Evolutionary conservation across 2,329 filamentous ascomycete species (phyloP), one percentile per base, ranked within the genome.

Genomic region (Fusarium austroafricanum): DNA sequence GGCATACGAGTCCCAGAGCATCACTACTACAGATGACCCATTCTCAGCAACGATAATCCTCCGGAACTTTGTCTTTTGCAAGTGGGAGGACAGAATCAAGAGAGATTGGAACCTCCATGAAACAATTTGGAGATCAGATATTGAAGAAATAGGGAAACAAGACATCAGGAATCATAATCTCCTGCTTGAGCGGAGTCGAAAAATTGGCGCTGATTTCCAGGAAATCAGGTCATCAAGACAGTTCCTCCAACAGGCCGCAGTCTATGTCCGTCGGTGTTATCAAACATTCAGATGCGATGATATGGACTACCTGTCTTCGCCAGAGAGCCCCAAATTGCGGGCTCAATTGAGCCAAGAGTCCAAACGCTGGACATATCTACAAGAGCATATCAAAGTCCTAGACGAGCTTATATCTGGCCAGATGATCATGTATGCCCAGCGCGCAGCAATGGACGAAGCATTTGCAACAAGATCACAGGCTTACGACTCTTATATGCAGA

Each of bases 101-200:
- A 23, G 21, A 23, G 21, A 23, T 23, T 23, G 21, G 21, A 23
- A 23, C 21, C 21, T 23, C 21, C 21, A 23, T 23, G 21, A 49
- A 17, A 49, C 23, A 1, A 3, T 55, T 1, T 55, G 31, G 42
- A 18, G 28, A 18, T 23, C 26, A 1, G 15, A 23, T 0, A 4
- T 15, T 0, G 10, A 12, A 0, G 9, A 33, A 23, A 2, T 9
- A 1, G 33, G n/a, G 2, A n/a, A 31, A 14, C 11, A 6, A 0
- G 23, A 31, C 0, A 23, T 39, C 3, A 21, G 20, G 2, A n/a
- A 11, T 7, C 31, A 45, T 9, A 6, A 55, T 2, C n/a, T 18
- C 2, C 10, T 18, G 2, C 35, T 55, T 18, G 29, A 39, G 11
- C 33, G 52, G 26, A 55, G 33, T 17, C 23, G 33, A 12, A 31